Base-by-base conservation (phyloP, 2,329 filamentous ascomycete genomes). In the Sphaceloma murrayae region DNA sequence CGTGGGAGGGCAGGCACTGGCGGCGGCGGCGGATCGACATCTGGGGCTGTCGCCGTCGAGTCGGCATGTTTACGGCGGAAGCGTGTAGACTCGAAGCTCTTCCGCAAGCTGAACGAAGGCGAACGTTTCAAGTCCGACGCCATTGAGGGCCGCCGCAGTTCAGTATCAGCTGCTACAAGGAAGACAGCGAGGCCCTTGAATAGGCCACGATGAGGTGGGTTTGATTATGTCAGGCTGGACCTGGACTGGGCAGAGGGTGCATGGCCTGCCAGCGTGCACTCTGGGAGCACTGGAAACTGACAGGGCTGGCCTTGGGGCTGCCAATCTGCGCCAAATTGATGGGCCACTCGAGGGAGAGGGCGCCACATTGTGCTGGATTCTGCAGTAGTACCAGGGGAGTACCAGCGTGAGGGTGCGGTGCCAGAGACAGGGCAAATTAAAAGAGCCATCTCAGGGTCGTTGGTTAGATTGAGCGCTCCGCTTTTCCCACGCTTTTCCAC, bases 371-470 rank as follows among this genome's bases (percentile, higher is more conserved):
- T 40, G 21, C n/a, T n/a, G n/a, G n/a, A n/a, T n/a, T n/a, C n/a
- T n/a, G n/a, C n/a, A n/a, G n/a, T n/a, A n/a, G n/a, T n/a, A n/a
- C n/a, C n/a, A n/a, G n/a, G n/a, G n/a, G n/a, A n/a, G n/a, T n/a
- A n/a, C n/a, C n/a, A n/a, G n/a, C n/a, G n/a, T n/a, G n/a, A n/a
- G n/a, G n/a, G n/a, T n/a, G n/a, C 36, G 30, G 36, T 22, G 36
- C 36, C 24, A 40, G 24, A 40, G 36, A 40, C n/a, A 16, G 19
- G 36, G 36, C 36, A 40, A 40, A 40, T 40, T 40, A 40, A 40
- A 40, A 3, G 24, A 16, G 19, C 14, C 22, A 30, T 27, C 24
- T 22, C 10, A 40, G 36, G 36, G 36, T 40, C 24, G 17, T n/a
- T 36, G 36, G n/a, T 40, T 40, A 29, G 26, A 40, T 40, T 19